A percentile compares a stretch with the other conserved stretches of the same genome.
Conservation (phyloP, 768 basidiomycete genomes). For the Tremella mesenterica region DNA sequence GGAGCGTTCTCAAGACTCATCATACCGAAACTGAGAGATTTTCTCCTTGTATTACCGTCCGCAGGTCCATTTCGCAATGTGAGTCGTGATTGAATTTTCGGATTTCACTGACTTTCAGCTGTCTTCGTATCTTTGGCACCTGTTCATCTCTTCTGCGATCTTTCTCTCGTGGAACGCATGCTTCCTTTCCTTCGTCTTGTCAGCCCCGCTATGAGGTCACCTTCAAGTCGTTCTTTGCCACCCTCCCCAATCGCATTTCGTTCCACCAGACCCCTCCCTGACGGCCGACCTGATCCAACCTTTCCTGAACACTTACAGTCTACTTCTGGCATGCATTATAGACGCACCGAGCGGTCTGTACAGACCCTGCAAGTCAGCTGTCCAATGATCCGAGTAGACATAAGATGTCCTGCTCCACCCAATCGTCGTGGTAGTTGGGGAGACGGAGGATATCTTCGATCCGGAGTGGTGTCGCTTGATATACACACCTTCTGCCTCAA, state of each 20-base stretch:
- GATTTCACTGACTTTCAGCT: slow-evolving; percentile 2
- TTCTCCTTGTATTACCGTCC: slow-evolving; percentile 5
- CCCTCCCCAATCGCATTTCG: not conserved
- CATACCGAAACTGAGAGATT: slow-evolving; percentile 7
- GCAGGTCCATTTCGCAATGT: slow-evolving; percentile 3
- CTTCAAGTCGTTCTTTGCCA: not conserved
- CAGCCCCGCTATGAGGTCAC: slow-evolving; percentile 12
- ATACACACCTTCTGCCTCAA: slow-evolving; percentile 16
- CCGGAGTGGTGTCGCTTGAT: slow-evolving; percentile 36
- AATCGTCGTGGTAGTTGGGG: slow-evolving; percentile 56
- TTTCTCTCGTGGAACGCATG: slow-evolving; percentile 46
- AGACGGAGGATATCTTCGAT: slow-evolving; percentile 46
- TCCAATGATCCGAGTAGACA: slow-evolving; percentile 58
- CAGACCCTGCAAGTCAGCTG: too few species aligned
- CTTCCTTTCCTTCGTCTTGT: slow-evolving; percentile 48
- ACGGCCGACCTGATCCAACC: too few species aligned
- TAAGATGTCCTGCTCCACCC: slow-evolving; percentile 59
- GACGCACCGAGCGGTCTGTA: slow-evolving; percentile 51
- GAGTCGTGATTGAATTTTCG: slow-evolving; percentile 3
- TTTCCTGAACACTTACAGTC: too few species aligned
- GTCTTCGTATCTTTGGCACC: slow-evolving; percentile 45
- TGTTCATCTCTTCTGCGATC: slow-evolving; percentile 68
- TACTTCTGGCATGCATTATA: too few species aligned
- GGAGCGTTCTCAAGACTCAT: slow-evolving; percentile 23
- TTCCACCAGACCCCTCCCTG: too few species aligned